Conservation (phyloP, 169 alveolate species). For the Plasmodium cynomolgi region DNA sequence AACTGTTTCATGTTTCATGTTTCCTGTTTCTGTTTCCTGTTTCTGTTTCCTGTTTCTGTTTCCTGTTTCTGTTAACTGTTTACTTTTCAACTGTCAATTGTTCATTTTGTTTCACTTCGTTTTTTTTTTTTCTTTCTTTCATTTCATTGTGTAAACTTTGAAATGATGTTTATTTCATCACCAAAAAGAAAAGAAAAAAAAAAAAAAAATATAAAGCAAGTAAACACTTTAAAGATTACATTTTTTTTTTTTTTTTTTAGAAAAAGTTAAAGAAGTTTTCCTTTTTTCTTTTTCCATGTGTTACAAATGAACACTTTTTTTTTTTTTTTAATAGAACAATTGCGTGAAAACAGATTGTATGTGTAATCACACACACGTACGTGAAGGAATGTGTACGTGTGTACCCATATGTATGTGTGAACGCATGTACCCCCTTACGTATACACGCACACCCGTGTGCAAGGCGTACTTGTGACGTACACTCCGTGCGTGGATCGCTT, state of each 20-base stretch:
- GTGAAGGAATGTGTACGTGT: not conserved
- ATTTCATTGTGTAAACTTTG: not conserved
- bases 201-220: not conserved
- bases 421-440: not conserved
- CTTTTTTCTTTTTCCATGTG: not conserved
- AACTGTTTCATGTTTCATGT: not conserved
- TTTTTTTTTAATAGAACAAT: slow-evolving; percentile 6
- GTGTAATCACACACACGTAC: not conserved
- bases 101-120: not conserved
- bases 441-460: not conserved
- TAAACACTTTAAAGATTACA: not conserved
- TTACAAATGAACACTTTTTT: not conserved
- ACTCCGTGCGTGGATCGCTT: not conserved
- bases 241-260: not conserved
- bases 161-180: not conserved
- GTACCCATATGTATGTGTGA: not conserved
- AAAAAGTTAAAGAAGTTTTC: not conserved
- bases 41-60: not conserved
- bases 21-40: not conserved
- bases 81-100: not conserved
- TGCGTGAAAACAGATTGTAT: not conserved
- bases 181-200: not conserved
- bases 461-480: not conserved
- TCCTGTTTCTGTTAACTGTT: not conserved
- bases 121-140: not conserved